Evolutionary conservation across 2,329 filamentous ascomycete genomes (phyloP).

Genomic region (Blastomyces silverae): DNA sequence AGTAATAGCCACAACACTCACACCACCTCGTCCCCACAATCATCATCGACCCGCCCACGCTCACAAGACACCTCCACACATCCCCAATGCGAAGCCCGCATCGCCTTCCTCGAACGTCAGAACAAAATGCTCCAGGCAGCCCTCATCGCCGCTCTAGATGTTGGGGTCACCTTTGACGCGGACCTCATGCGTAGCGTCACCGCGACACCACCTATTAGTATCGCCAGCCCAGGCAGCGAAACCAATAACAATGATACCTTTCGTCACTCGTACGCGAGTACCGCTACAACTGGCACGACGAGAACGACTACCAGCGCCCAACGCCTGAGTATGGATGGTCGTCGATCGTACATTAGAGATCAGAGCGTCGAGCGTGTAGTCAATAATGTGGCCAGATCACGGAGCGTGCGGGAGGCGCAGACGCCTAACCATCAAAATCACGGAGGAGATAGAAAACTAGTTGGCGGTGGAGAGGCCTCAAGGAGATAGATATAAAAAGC

Average conservation of each 20-base stretch:
- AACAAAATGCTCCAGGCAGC: slow-evolving; percentile 41
- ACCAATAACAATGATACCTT: background rate
- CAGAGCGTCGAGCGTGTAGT: background rate
- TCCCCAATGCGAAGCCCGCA: slow-evolving; percentile 33
- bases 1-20: slow-evolving; percentile 18
- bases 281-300: slow-evolving; percentile 6
- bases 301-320: background rate
- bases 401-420: slow-evolving; percentile 2
- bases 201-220: slow-evolving; percentile 5
- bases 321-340: slow-evolving; percentile 8
- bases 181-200: slow-evolving; percentile 18
- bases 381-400: slow-evolving; percentile 8
- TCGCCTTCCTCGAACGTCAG: slow-evolving; percentile 38
- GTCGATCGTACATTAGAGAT: slow-evolving; percentile 8
- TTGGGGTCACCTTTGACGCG: slow-evolving; percentile 31
- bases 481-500: background rate
- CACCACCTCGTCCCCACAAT: slow-evolving; percentile 14
- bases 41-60: slow-evolving; percentile 15
- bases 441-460: background rate
- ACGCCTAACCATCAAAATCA: background rate
- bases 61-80: slow-evolving; percentile 20
- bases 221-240: background rate
- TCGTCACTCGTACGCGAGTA: slow-evolving; percentile 11
- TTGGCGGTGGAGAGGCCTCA: background rate
- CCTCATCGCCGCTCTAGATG: slow-evolving; percentile 37